A percentile compares a stretch with the other conserved stretches of the same genome.
phyloP scores from a whole-genome alignment of 305 asterid genomes.

The Fraxinus sp. region DNA sequence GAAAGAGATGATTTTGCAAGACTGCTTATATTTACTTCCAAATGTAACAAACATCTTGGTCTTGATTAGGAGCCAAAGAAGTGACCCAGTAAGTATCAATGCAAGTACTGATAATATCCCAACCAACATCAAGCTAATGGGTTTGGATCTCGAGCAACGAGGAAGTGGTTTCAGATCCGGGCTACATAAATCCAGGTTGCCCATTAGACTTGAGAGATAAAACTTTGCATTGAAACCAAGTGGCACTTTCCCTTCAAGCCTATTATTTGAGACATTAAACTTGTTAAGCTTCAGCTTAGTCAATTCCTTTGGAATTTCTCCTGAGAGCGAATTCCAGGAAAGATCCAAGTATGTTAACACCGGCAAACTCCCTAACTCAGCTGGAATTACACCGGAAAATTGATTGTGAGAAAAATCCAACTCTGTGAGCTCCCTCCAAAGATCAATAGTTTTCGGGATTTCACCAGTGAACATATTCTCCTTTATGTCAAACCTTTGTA shows the following conservation, averaged over 20 bases:
- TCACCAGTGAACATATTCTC: slow-evolving; percentile 51
- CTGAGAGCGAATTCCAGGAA: slow-evolving; percentile 53
- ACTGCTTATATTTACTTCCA: slow-evolving; percentile 27
- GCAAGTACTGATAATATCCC: slow-evolving; percentile 53
- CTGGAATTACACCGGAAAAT: slow-evolving; percentile 59
- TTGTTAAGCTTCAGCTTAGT: slow-evolving; percentile 54
- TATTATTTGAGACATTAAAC: slow-evolving; percentile 62
- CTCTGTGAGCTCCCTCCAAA: slow-evolving; percentile 52
- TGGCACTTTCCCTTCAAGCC: slow-evolving; percentile 69
- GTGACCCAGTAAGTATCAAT: slow-evolving; percentile 38
- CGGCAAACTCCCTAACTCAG: slow-evolving; percentile 52
- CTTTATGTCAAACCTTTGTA: slow-evolving; percentile 52
- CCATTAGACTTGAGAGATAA: slow-evolving; percentile 44
- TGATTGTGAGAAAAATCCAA: slow-evolving; percentile 63
- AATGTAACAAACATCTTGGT: slow-evolving; percentile 37
- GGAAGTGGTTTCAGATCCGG: slow-evolving; percentile 49
- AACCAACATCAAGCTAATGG: slow-evolving; percentile 38
- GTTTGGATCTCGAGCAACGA: slow-evolving; percentile 43
- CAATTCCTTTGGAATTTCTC: slow-evolving; percentile 56
- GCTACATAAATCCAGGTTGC: slow-evolving; percentile 67
- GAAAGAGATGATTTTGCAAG: slow-evolving; percentile 70
- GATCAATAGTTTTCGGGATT: slow-evolving; percentile 44
- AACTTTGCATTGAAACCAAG: slow-evolving; percentile 34
- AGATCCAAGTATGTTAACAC: slow-evolving; percentile 59
- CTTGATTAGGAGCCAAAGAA: slow-evolving; percentile 55